These are phyloP conservation scores for Chernovozyma sophiae-reginae DNA, from an alignment of 1,139 yeast species.

Conservation along the genomic window DNA sequence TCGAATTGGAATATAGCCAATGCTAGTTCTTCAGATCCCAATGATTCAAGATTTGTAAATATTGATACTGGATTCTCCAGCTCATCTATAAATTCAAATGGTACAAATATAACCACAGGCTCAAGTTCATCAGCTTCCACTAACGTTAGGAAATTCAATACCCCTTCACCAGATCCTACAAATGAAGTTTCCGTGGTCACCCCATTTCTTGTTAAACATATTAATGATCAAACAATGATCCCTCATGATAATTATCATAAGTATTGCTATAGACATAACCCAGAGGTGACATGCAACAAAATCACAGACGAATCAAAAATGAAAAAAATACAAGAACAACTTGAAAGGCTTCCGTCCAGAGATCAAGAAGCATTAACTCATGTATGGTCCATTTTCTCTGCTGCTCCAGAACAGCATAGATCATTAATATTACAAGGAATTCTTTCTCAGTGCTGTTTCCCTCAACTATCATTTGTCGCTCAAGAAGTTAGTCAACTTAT, in stretches of 20 bases:
- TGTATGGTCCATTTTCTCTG: slow-evolving; percentile 75
- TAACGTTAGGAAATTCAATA: background rate
- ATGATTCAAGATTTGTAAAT: no score
- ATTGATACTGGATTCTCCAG: no score
- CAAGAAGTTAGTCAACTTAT: slow-evolving; percentile 76
- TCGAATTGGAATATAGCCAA: no score
- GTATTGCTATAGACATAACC: slow-evolving; percentile 90
- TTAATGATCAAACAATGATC: slow-evolving; percentile 37
- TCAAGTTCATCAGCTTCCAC: background rate
- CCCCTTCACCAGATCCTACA: slow-evolving; percentile 5
- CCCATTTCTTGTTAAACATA: slow-evolving; percentile 44
- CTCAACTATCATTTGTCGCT: slow-evolving; percentile 80
- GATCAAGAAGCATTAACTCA: slow-evolving; percentile 72
- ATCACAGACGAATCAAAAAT: slow-evolving; percentile 64
- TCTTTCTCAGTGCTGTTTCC: slow-evolving; percentile 88
- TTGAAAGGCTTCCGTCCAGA: slow-evolving; percentile 55
- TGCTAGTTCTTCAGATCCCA: no score
- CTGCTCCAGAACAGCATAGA: slow-evolving; percentile 67
- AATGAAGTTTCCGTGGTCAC: slow-evolving; percentile 35
- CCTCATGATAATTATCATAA: slow-evolving; percentile 52
- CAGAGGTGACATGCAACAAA: slow-evolving; percentile 71
- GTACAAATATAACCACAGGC: background rate
- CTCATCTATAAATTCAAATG: no score
- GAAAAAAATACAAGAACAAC: slow-evolving; percentile 54
- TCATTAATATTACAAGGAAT: slow-evolving; percentile 78